Percentiles rank a stretch among this genome's conserved stretches.
These are phyloP conservation scores for Boletus semigastroideus DNA, from an alignment of 1,284 basidiomycete genomes.

Conservation along the genomic window DNA sequence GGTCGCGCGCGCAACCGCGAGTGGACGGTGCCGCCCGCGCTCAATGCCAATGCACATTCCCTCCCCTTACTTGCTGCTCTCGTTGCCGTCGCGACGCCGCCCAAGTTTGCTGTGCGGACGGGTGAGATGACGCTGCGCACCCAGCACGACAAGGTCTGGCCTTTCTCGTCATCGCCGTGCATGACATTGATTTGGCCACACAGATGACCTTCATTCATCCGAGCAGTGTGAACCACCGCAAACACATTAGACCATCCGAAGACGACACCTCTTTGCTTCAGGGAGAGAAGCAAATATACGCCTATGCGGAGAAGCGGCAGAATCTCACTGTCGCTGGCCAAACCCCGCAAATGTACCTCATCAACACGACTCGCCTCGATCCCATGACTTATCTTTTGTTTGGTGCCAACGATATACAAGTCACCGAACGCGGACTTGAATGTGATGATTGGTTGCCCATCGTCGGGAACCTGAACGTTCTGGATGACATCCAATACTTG, in stretches of 20 bases:
- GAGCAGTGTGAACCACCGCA: conserved; percentile 84
- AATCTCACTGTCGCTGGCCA: conserved; percentile 58
- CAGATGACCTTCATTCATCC: conserved; percentile 79
- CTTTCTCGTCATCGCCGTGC: conserved; percentile 3
- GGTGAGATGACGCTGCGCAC: conserved; percentile 77
- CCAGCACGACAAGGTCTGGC: conserved; percentile 79
- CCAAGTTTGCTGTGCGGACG: conserved; percentile 91
- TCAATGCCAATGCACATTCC: conserved; percentile 78
- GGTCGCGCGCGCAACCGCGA: conserved; percentile 30
- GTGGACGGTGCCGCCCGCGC: conserved; percentile 57
- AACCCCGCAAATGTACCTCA: conserved; percentile 68
- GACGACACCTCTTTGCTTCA: conserved; percentile 37
- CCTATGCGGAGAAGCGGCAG: conserved; percentile 84
- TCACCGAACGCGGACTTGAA: conserved; percentile 69
- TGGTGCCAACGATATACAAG: conserved; percentile 78
- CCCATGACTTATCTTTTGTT: conserved; percentile 92
- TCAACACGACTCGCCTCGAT: conserved; percentile 86
- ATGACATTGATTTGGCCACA: conserved; percentile 9
- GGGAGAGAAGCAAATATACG: conserved; percentile 79
- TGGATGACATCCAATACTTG: conserved; percentile 86
- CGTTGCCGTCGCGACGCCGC: conserved; percentile 85
- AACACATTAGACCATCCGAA: conserved; percentile 48
- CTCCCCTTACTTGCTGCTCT: conserved; percentile 83
- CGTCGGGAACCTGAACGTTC: conserved; percentile 70
- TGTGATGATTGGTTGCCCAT: conserved; percentile 94